Percentiles rank a stretch among this genome's conserved stretches.
These are phyloP conservation scores for Scytalidium sp. DNA, from an alignment of 2,329 filamentous ascomycete genomes.

Conservation along the genomic window DNA sequence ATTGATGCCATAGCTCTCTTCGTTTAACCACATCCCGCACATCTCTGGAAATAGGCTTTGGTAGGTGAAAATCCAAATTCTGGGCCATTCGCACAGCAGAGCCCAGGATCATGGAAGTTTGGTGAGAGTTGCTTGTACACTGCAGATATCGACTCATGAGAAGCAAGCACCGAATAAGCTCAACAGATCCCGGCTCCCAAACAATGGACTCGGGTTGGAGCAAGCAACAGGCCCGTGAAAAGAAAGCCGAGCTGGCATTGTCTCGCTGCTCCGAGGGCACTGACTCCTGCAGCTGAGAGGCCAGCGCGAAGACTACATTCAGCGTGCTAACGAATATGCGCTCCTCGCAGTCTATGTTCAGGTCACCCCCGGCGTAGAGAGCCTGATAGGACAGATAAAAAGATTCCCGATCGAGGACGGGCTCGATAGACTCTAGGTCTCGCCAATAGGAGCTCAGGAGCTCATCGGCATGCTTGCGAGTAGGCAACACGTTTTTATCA, in stretches of 20 bases:
- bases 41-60: constrained; percentile 30
- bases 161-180: constrained; percentile 43
- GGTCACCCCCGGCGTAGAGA: constrained; percentile 35
- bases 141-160: constrained; percentile 47
- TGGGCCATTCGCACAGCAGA: constrained; percentile 44
- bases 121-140: constrained; percentile 43
- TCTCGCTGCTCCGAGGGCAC: constrained; percentile 37
- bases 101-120: constrained; percentile 47
- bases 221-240: constrained; percentile 38
- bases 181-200: constrained; percentile 40
- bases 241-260: constrained; percentile 37
- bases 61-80: constrained; percentile 41
- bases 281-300: constrained; percentile 40
- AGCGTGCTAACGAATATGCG: constrained; percentile 40
- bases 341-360: constrained; percentile 37
- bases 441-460: constrained; percentile 44
- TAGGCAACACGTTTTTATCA: constrained; percentile 35
- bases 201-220: constrained; percentile 35
- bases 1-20: constrained; percentile 33
- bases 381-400: constrained; percentile 36
- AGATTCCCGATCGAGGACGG: constrained; percentile 36
- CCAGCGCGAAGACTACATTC: constrained; percentile 44
- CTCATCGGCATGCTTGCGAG: constrained; percentile 41
- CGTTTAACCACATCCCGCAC: constrained; percentile 23
- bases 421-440: constrained; percentile 43